A percentile compares a stretch with the other conserved stretches of the same genome.
Evolutionary conservation across 2,329 filamentous ascomycete genomes (phyloP).

Genomic region (Venturia asperata): DNA sequence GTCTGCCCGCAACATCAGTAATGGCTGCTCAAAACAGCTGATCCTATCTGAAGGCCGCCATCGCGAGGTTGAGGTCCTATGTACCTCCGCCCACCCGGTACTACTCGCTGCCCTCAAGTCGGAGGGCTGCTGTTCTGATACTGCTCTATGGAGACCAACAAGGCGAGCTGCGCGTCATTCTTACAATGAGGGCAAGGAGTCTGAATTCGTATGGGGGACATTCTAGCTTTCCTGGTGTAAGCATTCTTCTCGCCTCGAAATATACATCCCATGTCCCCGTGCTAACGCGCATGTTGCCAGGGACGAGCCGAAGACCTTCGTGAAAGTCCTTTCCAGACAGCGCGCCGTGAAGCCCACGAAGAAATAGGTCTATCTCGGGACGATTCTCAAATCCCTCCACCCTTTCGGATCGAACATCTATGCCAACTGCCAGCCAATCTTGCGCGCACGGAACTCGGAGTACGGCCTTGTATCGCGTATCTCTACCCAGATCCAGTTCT

Average conservation of each 20-base stretch:
- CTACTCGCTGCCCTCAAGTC: constrained; percentile 48
- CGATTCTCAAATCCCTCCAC: constrained; percentile 60
- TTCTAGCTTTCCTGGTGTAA: neutral
- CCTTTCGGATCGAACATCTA: constrained; percentile 80
- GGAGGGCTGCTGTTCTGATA: constrained; percentile 79
- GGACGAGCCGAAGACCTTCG: constrained; percentile 51
- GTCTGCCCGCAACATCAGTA: neutral
- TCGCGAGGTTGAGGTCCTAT: constrained; percentile 51
- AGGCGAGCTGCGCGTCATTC: constrained; percentile 65
- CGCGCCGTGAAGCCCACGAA: constrained; percentile 82
- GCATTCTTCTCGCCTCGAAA: neutral
- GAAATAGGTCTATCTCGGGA: constrained; percentile 82
- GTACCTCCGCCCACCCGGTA: constrained; percentile 50
- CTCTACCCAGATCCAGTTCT: constrained; percentile 41
- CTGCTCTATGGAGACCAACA: constrained; percentile 77
- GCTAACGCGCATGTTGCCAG: constrained; percentile 66
- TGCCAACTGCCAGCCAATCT: constrained; percentile 64
- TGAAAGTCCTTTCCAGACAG: constrained; percentile 66
- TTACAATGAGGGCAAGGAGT: constrained; percentile 54
- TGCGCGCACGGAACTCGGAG: constrained; percentile 44
- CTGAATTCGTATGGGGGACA: constrained; percentile 45
- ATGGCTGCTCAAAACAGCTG: neutral
- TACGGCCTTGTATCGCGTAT: constrained; percentile 50
- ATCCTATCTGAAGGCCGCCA: constrained; percentile 31
- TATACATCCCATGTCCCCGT: constrained; percentile 53